These are phyloP conservation scores for Verticillium klebahnii DNA, from an alignment of 2,329 filamentous ascomycete genomes.

Conservation along the genomic window DNA sequence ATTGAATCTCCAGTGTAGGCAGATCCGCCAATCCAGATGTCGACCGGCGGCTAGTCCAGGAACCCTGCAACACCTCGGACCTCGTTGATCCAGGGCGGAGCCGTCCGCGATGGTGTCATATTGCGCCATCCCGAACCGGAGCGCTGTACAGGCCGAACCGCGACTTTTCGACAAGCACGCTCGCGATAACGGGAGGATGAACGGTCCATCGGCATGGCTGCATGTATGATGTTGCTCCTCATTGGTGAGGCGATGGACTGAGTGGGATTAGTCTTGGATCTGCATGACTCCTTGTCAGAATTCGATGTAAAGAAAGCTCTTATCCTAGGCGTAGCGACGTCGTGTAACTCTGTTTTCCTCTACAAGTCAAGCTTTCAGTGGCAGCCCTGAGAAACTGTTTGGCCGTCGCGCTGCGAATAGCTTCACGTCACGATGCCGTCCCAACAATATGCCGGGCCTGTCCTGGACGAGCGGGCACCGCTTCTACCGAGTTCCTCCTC, in stretches of 20 bases:
- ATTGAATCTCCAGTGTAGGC: no score
- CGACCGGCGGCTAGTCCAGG: not conserved
- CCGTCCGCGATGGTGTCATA: constrained; percentile 3
- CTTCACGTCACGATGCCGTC: not conserved
- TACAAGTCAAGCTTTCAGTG: not conserved
- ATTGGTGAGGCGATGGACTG: not conserved
- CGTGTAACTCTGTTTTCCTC: not conserved
- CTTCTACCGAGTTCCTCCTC: not conserved
- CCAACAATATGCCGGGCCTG: not conserved
- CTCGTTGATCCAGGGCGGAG: not conserved
- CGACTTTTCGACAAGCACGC: not conserved
- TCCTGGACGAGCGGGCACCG: not conserved
- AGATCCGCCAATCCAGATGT: no score
- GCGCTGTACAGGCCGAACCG: not conserved
- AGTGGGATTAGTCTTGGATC: not conserved
- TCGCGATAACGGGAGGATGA: not conserved
- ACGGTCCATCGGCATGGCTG: not conserved
- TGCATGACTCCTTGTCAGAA: not conserved
- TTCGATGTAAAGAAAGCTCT: not conserved
- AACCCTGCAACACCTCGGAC: not conserved
- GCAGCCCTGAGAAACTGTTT: not conserved
- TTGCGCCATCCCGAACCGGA: constrained; percentile 6
- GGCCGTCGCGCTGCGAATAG: not conserved
- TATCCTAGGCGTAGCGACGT: no score
- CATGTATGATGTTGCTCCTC: not conserved